These are phyloP conservation scores for Solanum aculeatissimum DNA, from an alignment of 305 asterid species.

Conservation along the genomic window DNA sequence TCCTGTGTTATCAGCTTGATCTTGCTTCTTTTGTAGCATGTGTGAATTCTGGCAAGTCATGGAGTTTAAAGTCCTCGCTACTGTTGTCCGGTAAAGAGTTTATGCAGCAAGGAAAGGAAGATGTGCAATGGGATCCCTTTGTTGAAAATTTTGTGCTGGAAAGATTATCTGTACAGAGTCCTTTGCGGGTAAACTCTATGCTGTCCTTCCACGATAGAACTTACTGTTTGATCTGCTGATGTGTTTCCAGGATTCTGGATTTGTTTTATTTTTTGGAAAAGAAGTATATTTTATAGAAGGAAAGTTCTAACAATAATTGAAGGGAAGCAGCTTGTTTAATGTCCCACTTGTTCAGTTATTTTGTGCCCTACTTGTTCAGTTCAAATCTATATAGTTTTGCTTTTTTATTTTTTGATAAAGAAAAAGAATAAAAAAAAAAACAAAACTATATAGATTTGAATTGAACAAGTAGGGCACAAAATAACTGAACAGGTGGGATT, in stretches of 20 bases:
- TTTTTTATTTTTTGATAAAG: background rate
- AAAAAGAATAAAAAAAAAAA: background rate
- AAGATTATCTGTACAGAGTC: slow-evolving; percentile 91
- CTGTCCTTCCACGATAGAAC: background rate
- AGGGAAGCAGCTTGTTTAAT: background rate
- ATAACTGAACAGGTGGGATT: background rate
- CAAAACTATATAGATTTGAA: background rate
- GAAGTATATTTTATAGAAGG: background rate
- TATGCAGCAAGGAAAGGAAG: slow-evolving; percentile 31
- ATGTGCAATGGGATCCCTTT: slow-evolving; percentile 69
- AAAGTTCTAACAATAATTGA: background rate
- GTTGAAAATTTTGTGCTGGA: slow-evolving; percentile 97
- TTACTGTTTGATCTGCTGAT: background rate
- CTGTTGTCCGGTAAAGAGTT: slow-evolving; percentile 61
- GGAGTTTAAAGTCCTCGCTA: slow-evolving; percentile 84
- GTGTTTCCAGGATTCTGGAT: background rate
- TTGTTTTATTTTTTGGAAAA: background rate
- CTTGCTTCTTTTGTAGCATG: slow-evolving; percentile 93
- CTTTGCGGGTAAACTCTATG: slow-evolving; percentile 68
- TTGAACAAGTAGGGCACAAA: background rate
- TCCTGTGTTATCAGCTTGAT: slow-evolving; percentile 87
- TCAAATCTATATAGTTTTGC: background rate
- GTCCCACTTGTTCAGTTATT: background rate
- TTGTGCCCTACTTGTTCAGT: background rate
- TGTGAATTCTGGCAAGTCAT: slow-evolving; percentile 82